Conservation (phyloP, 2,329 filamentous ascomycete genomes). For the Fusarium graminum region DNA sequence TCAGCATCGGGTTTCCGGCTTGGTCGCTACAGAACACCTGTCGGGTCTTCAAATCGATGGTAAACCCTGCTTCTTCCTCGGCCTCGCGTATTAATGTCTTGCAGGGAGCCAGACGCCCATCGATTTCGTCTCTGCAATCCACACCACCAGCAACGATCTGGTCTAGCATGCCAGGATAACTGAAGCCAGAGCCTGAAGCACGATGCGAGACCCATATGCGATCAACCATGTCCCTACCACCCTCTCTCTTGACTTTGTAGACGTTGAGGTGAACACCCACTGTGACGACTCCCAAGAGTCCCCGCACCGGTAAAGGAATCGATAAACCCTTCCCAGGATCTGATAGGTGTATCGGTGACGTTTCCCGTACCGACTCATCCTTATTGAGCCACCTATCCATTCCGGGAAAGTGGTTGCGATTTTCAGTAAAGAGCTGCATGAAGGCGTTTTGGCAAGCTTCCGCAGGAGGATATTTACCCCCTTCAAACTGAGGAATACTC, state of each 20-base stretch:
- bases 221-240: constrained; percentile 41
- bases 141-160: constrained; percentile 56
- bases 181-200: constrained; percentile 44
- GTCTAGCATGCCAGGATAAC: constrained; percentile 54
- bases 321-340: constrained; percentile 40
- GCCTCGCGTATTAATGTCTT: constrained; percentile 52
- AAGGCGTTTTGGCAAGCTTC: constrained; percentile 11
- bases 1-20: background rate
- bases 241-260: constrained; percentile 48
- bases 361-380: constrained; percentile 38
- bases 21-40: constrained; percentile 22
- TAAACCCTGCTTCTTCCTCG: constrained; percentile 52
- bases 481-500: constrained; percentile 27
- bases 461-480: background rate
- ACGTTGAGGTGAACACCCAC: constrained; percentile 56
- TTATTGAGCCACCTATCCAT: constrained; percentile 48
- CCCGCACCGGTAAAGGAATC: constrained; percentile 52
- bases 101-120: constrained; percentile 38
- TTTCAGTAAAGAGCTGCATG: constrained; percentile 37
- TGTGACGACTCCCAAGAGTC: constrained; percentile 55
- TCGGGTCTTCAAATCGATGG: constrained; percentile 22
- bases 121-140: constrained; percentile 48
- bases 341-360: constrained; percentile 50
- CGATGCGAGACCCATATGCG: constrained; percentile 54
- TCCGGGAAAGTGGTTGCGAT: constrained; percentile 44